Base-by-base conservation (phyloP, 2,329 filamentous ascomycete species). In the Corynespora cassiicola region DNA sequence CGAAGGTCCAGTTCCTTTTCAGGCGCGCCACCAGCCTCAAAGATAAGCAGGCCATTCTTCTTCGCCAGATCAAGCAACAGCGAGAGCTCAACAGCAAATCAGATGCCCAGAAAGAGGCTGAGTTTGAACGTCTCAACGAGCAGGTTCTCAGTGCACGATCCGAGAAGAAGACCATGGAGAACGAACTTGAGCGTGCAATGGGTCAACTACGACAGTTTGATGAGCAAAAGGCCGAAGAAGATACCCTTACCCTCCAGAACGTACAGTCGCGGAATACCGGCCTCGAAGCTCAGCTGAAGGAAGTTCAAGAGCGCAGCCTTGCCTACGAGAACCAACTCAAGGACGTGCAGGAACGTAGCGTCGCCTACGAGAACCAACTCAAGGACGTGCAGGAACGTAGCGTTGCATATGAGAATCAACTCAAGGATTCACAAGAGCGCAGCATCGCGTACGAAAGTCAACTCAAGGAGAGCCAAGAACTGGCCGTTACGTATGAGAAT, bases 31-130 rank as follows among this genome's bases (percentile, higher is more conserved):
- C 85, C 12, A 81, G 81, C 14, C 75, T 96, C 22, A 85, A 88
- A 46, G 88, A 96, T 55, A 91, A 97, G 63, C 95, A 96, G 64
- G 82, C 84, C 31, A 91, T 96, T 15, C 78, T 97, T 7, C 87
- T 92, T 58, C 84, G 90, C 27, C 91, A 97, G 66, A 92, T 96
- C 58, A 92, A 95, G 71, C 91, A 97, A 65, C 92, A 97, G 70
- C 87, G 91, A 42, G 90, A 95, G 61, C 79, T 96, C 40, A 95
- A 95, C 70, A 90, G 79, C 72, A 91, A 91, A 61, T 90, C 89
- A 1, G 90, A 95, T 53, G 76, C 63, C 2, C 65, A 70, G 31
- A 68, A 61, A 36, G 67, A 69, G 34, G 63, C 54, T 17, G 69
- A 75, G 32, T 62, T 70, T 31, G 52, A 59, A 30, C 55, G 61